Percentiles rank a stretch among this genome's conserved stretches.
Conservation (phyloP, 2,329 filamentous ascomycete genomes). For the Arthrobotrys megalospora region DNA sequence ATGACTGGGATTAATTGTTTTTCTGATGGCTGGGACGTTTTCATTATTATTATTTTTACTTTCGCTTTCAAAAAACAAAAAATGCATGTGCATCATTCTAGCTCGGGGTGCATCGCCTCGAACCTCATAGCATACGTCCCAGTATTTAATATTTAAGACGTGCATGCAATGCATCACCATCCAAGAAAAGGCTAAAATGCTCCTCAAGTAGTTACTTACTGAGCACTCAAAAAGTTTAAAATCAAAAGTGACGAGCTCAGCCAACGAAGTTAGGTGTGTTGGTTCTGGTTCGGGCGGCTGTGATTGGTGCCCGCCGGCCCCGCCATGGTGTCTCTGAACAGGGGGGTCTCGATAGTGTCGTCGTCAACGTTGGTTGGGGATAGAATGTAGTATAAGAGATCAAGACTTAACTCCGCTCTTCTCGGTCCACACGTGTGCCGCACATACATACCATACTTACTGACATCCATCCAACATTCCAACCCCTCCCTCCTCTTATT, state of each 20-base stretch:
- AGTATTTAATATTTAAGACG: too few relatives aligned
- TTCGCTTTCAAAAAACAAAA: too few relatives aligned
- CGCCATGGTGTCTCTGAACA: neutral
- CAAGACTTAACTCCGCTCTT: constrained; percentile 2
- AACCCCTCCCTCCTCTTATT: neutral
- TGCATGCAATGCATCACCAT: too few relatives aligned
- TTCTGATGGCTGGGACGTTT: constrained; percentile 2
- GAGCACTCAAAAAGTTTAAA: too few relatives aligned
- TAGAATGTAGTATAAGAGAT: neutral
- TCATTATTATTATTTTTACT: neutral
- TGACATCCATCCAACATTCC: neutral
- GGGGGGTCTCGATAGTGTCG: constrained; percentile 7
- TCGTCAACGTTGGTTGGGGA: neutral
- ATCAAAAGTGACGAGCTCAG: constrained; percentile 27
- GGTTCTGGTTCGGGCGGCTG: constrained; percentile 1
- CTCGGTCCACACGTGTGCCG: constrained; percentile 27
- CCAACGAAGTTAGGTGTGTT: constrained; percentile 13
- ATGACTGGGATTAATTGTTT: constrained; percentile 12
- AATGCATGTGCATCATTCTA: too few relatives aligned
- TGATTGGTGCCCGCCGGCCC: constrained; percentile 57
- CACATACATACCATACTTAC: too few relatives aligned
- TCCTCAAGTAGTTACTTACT: too few relatives aligned
- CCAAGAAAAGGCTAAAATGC: too few relatives aligned
- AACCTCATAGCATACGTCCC: too few relatives aligned
- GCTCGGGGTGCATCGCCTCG: too few relatives aligned